Base-by-base conservation (phyloP, 2,329 filamentous ascomycete species). In the Fusarium marasasianum region DNA sequence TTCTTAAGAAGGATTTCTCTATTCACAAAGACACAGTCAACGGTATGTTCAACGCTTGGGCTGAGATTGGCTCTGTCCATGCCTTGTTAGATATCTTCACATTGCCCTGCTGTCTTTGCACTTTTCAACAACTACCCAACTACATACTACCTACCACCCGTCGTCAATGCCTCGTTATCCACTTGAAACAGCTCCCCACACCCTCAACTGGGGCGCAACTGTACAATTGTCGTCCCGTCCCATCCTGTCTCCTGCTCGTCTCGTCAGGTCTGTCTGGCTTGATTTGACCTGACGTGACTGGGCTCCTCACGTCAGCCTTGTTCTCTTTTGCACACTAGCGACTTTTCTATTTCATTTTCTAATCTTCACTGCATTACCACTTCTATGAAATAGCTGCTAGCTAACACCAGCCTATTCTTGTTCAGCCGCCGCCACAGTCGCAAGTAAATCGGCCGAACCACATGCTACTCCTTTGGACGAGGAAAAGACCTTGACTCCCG, bases 401-500 rank as follows among this genome's bases (percentile, higher is more conserved):
- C 76, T 78, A 66, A 79, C 70, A 61, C 66, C 62, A 50, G 74
- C 56, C 55, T 44, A 31, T 73, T 71, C 57, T 55, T 51, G n/a
- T 69, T 48, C 67, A 73, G 66, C 74, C 63, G 73, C 74, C 54
- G 61, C 71, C 71, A 71, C 60, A 37, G 56, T 68, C 38, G 63
- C 69, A 55, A 66, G 68, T 60, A 68, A 77, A 73, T 63, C 69
- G 43, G 60, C 71, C 61, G 74, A 75, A 63, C 73, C 79, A 76
- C 76, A 83, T 81, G 80, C 72, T 79, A 72, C 76, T 62, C 55
- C 53, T 45, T 69, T 74, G 45, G 65, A 64, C 45, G 77, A 78
- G 65, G 69, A 75, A 63, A 79, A 78, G 69, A 82, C 82, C 53
- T 78, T 86, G 73, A 77, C 81, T 48, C 80, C 81, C 61, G 83